A percentile compares a stretch with the other conserved stretches of the same genome.
phyloP scores from a whole-genome alignment of 169 alveolate species.

The Eimeria brunetti region DNA sequence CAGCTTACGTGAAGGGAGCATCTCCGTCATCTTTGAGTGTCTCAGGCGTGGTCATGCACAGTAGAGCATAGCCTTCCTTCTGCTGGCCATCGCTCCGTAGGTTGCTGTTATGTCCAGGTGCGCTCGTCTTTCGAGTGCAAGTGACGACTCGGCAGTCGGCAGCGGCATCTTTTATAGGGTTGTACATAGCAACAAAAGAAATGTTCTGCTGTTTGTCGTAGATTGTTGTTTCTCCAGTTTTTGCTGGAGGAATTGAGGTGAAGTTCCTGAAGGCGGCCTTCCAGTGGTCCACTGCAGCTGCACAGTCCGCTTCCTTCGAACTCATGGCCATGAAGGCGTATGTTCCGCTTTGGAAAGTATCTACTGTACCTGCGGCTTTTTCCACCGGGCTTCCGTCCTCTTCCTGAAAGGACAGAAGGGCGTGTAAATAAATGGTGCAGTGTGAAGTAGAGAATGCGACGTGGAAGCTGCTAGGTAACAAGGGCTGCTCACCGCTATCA shows the following conservation, averaged over 20 bases:
- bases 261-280: not conserved
- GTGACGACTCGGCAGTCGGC: not conserved
- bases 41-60: not conserved
- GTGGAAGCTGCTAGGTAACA: too few relatives aligned
- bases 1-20: not conserved
- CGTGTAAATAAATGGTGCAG: too few relatives aligned
- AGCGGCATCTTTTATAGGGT: not conserved
- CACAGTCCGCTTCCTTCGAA: not conserved
- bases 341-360: not conserved
- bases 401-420: not conserved
- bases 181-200: conserved; percentile 2
- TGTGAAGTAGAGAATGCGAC: too few relatives aligned
- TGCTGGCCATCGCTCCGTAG: too few relatives aligned
- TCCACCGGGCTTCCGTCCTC: too few relatives aligned
- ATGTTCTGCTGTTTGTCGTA: not conserved
- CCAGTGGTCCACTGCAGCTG: not conserved
- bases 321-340: not conserved
- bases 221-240: not conserved
- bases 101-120: too few relatives aligned
- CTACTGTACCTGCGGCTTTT: not conserved
- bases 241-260: not conserved
- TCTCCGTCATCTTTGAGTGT: not conserved
- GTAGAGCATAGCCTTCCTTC: not conserved
- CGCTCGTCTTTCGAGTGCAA: not conserved
- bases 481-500: not conserved